Evolutionary conservation across 2,329 filamentous ascomycete species (phyloP).

Genomic region (Bipolaris sorokiniana): DNA sequence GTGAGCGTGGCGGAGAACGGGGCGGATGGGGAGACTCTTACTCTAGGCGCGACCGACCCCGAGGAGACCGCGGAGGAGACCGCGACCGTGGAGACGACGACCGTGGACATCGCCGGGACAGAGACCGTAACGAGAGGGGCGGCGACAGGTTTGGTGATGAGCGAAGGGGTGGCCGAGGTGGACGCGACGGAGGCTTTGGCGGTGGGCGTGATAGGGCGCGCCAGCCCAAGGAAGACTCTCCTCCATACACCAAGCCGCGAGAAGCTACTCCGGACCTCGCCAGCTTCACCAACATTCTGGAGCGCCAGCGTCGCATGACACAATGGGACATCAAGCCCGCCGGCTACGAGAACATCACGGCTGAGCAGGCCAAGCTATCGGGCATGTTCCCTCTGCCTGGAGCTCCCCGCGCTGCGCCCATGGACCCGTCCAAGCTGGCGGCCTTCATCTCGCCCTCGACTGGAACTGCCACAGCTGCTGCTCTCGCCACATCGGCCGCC

Average conservation of each 20-base stretch:
- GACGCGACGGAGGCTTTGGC: constrained; percentile 33
- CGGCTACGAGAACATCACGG: constrained; percentile 96
- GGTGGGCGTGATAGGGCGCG: constrained; percentile 59
- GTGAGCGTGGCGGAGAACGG: constrained; percentile 27
- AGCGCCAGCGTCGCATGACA: constrained; percentile 89
- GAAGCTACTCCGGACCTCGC: constrained; percentile 96
- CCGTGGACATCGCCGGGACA: constrained; percentile 42
- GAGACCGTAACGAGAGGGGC: constrained; percentile 56
- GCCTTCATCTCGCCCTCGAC: constrained; percentile 93
- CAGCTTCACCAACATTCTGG: constrained; percentile 78
- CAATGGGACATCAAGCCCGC: constrained; percentile 99
- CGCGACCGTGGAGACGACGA: constrained; percentile 37
- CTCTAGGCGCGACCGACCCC: constrained; percentile 44
- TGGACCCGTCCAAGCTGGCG: constrained; percentile 92
- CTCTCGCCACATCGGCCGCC: constrained; percentile 89
- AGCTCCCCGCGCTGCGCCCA: constrained; percentile 89
- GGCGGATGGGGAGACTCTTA: constrained; percentile 65
- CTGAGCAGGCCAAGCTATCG: constrained; percentile 97
- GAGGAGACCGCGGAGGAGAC: constrained; percentile 37
- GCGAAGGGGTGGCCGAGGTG: constrained; percentile 40
- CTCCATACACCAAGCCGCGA: constrained; percentile 79
- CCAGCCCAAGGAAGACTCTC: constrained; percentile 75
- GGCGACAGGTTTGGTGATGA: constrained; percentile 56
- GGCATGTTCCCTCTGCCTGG: constrained; percentile 98
- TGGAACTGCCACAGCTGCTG: constrained; percentile 71